These are phyloP conservation scores for Porcisia deanei DNA, from an alignment of 208 protist genomes.

Conservation along the genomic window DNA sequence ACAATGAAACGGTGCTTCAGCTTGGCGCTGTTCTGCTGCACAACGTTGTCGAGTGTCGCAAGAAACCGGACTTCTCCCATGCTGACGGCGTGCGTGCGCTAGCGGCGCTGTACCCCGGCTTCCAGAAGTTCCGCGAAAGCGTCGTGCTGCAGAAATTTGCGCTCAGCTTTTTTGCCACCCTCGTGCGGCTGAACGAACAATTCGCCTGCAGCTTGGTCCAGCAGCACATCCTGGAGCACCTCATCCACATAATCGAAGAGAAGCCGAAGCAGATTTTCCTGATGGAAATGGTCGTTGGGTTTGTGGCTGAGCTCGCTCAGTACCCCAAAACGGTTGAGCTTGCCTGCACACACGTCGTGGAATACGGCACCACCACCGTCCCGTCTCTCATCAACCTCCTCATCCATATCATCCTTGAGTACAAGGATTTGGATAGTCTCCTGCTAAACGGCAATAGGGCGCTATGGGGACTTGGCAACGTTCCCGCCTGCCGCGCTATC, in stretches of 20 bases:
- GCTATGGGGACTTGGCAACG: constrained; percentile 87
- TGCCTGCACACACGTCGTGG: constrained; percentile 6
- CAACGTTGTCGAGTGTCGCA: constrained; percentile 62
- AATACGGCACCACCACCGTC: constrained; percentile 34
- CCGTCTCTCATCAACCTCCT: constrained; percentile 63
- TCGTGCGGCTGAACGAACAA: constrained; percentile 41
- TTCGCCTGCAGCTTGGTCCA: constrained; percentile 58
- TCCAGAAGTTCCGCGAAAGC: constrained; percentile 53
- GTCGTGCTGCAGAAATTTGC: constrained; percentile 87
- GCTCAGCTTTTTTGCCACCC: constrained; percentile 67
- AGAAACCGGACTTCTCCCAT: constrained; percentile 41
- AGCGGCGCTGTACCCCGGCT: constrained; percentile 48
- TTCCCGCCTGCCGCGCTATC: constrained; percentile 51
- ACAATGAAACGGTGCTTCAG: constrained; percentile 65
- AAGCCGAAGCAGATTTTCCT: constrained; percentile 75
- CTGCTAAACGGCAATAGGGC: constrained; percentile 71
- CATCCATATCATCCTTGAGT: constrained; percentile 79
- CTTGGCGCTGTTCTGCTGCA: constrained; percentile 72
- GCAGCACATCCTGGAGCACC: constrained; percentile 58
- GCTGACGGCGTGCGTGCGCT: constrained; percentile 43
- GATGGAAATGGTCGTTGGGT: constrained; percentile 78
- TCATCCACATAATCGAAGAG: constrained; percentile 52
- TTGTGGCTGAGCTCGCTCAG: constrained; percentile 70
- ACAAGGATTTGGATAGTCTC: constrained; percentile 71
- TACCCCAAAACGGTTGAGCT: constrained; percentile 44